phyloP scores from a whole-genome alignment of 768 basidiomycete species.

The Sistotremastrum niveocremeum region DNA sequence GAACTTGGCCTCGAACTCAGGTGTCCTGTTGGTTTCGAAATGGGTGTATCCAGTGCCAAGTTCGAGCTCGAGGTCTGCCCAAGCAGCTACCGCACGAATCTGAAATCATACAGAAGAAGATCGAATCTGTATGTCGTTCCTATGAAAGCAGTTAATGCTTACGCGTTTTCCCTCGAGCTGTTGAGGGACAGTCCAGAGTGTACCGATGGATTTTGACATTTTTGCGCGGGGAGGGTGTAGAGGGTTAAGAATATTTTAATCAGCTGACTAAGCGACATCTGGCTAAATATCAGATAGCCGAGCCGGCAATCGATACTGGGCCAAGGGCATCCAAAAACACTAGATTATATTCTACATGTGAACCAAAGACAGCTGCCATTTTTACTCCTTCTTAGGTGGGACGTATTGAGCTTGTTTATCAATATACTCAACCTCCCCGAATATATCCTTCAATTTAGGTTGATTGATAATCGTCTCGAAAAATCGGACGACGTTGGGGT shows the following conservation, averaged over 20 bases:
- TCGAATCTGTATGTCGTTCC: too few species aligned
- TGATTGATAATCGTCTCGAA: conserved; percentile 83
- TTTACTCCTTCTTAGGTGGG: conserved; percentile 59
- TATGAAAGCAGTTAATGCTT: conserved; percentile 11
- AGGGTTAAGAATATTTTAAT: too few species aligned
- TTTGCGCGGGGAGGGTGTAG: too few species aligned
- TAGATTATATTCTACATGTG: too few species aligned
- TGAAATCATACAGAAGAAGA: conserved; percentile 6
- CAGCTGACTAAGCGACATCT: too few species aligned
- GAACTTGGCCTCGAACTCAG: conserved; percentile 64
- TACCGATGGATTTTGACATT: conserved; percentile 32
- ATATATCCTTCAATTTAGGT: conserved; percentile 55
- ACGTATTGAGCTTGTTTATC: conserved; percentile 62
- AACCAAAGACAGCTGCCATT: conserved; percentile 4
- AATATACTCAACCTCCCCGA: conserved; percentile 40
- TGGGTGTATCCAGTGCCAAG: conserved; percentile 42
- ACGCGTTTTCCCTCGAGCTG: conserved; percentile 37
- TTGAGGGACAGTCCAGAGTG: conserved; percentile 38
- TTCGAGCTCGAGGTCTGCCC: conserved; percentile 44
- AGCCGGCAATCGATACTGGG: too few species aligned
- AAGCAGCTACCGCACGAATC: conserved; percentile 46
- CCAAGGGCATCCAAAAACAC: too few species aligned
- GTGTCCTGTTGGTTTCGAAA: conserved; percentile 52
- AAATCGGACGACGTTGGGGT: conserved; percentile 72
- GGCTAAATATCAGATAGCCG: too few species aligned